Percentiles rank a stretch among this genome's conserved stretches.
These are phyloP conservation scores for Huntiella savannae DNA, from an alignment of 2,329 filamentous ascomycete species.

Conservation along the genomic window DNA sequence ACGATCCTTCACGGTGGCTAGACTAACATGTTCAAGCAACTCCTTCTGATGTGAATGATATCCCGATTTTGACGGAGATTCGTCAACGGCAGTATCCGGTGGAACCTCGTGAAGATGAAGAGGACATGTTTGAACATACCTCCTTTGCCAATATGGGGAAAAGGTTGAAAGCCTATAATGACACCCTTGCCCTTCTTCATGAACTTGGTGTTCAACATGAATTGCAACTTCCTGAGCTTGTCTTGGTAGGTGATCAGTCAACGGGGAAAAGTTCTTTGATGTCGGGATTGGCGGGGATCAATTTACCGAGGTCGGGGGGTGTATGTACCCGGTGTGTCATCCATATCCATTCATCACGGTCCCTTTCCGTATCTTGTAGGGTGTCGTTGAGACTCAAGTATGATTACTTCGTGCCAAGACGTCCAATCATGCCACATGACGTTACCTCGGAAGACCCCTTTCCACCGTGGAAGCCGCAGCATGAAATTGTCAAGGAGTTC, in stretches of 20 bases:
- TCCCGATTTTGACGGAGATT: constrained; percentile 5
- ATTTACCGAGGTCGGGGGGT: constrained; percentile 48
- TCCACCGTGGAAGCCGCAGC: constrained; percentile 43
- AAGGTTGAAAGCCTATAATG: constrained; percentile 45
- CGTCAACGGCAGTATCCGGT: neutral
- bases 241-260: constrained; percentile 69
- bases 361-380: constrained; percentile 44
- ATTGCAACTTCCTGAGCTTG: constrained; percentile 56
- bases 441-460: constrained; percentile 35
- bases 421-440: constrained; percentile 24
- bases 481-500: constrained; percentile 35
- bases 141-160: constrained; percentile 36
- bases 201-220: constrained; percentile 53
- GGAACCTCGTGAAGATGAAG: constrained; percentile 7
- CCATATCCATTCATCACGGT: constrained; percentile 50
- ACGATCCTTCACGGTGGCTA: neutral
- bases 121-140: constrained; percentile 24
- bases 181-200: constrained; percentile 48
- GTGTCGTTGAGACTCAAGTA: constrained; percentile 51
- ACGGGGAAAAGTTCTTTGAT: constrained; percentile 59
- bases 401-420: constrained; percentile 27
- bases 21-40: constrained; percentile 16
- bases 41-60: constrained; percentile 18
- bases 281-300: constrained; percentile 49
- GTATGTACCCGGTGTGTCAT: constrained; percentile 69